Evolutionary conservation across 768 basidiomycete species (phyloP).

Genomic region (Podaxis sp.): DNA sequence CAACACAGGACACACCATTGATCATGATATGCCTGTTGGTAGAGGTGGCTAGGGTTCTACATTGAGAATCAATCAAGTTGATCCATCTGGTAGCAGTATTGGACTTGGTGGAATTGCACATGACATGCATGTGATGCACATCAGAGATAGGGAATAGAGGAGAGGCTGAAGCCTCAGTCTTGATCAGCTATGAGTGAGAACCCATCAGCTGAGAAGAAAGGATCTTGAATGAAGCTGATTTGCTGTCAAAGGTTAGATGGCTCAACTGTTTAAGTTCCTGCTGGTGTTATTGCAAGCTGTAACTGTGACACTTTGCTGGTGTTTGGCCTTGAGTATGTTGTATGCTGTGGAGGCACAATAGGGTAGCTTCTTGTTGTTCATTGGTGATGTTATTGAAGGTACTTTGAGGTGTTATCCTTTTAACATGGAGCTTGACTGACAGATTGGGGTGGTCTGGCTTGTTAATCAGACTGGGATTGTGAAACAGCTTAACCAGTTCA

Average conservation of each 20-base stretch:
- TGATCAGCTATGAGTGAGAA: too few relatives aligned
- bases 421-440: background rate
- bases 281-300: slow-evolving; percentile 41
- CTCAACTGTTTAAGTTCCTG: slow-evolving; percentile 32
- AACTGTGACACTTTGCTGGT: slow-evolving; percentile 49
- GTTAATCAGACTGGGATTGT: slow-evolving; percentile 34
- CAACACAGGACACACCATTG: too few relatives aligned
- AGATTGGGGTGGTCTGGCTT: background rate
- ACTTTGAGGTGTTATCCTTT: background rate
- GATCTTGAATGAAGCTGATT: slow-evolving; percentile 39
- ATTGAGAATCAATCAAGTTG: too few relatives aligned
- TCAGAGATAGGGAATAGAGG: too few relatives aligned
- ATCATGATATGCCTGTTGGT: too few relatives aligned
- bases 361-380: slow-evolving; percentile 52
- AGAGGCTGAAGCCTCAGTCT: too few relatives aligned
- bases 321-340: slow-evolving; percentile 52
- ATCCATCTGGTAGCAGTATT: too few relatives aligned
- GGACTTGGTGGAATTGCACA: too few relatives aligned
- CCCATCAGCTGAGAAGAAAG: too few relatives aligned
- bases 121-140: too few relatives aligned
- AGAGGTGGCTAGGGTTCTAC: too few relatives aligned
- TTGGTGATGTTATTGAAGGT: slow-evolving; percentile 64
- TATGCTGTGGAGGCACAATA: slow-evolving; percentile 32
- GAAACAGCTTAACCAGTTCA: slow-evolving; percentile 38
- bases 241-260: slow-evolving; percentile 50